These are phyloP conservation scores for Epichloe glyceriae DNA, from an alignment of 2,329 filamentous ascomycete genomes.

Conservation along the genomic window DNA sequence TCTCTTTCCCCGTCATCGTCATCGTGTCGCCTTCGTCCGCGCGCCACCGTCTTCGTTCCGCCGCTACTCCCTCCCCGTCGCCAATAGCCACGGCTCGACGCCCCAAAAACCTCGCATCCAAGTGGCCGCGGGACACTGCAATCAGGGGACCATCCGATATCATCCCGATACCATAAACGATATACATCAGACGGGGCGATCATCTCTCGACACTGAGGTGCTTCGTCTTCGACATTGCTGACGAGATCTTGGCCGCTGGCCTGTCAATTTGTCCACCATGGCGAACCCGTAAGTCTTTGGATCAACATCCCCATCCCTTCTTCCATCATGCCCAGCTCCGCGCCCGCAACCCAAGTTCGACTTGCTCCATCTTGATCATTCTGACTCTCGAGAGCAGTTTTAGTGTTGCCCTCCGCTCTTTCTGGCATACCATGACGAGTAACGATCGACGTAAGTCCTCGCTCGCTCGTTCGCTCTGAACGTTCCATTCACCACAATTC, in stretches of 20 bases:
- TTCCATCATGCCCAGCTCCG: too few relatives aligned
- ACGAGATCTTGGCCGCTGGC: neutral
- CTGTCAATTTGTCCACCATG: constrained; percentile 7
- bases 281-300: constrained; percentile 10
- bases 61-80: neutral
- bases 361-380: neutral
- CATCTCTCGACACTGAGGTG: neutral
- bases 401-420: constrained; percentile 64
- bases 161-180: neutral
- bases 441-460: constrained; percentile 50
- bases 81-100: neutral
- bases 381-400: constrained; percentile 32
- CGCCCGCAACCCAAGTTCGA: neutral
- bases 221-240: neutral
- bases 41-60: neutral
- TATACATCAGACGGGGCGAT: neutral
- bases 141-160: neutral
- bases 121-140: neutral
- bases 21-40: neutral
- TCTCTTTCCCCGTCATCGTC: neutral
- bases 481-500: neutral
- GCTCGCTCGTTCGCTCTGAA: neutral
- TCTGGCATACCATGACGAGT: constrained; percentile 87
- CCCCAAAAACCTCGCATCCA: neutral
- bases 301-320: neutral